These are phyloP conservation scores for Trebouxiophyceae sp. DNA, from an alignment of 163 green algal genomes.

Conservation along the genomic window DNA sequence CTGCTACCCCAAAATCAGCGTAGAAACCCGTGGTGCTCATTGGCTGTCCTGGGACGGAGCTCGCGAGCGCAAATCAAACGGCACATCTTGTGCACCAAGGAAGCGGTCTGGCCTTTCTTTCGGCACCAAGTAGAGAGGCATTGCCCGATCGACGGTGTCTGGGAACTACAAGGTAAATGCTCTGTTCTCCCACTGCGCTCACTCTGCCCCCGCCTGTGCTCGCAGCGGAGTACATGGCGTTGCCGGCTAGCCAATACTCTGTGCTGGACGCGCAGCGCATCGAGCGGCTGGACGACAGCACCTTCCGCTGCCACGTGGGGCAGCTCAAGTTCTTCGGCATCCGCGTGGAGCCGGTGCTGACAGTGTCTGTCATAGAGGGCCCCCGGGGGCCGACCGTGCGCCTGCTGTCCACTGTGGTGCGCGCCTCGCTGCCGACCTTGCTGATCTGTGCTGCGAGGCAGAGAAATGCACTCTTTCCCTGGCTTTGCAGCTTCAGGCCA, in stretches of 20 bases:
- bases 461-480: background rate
- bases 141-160: too few relatives aligned
- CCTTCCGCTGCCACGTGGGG: slow-evolving; percentile 60
- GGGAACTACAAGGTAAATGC: too few relatives aligned
- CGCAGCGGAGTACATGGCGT: slow-evolving; percentile 73
- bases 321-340: slow-evolving; percentile 54
- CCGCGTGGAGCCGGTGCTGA: slow-evolving; percentile 63
- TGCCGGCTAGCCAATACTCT: slow-evolving; percentile 77
- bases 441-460: background rate
- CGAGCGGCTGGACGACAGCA: slow-evolving; percentile 63
- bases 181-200: too few relatives aligned
- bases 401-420: slow-evolving; percentile 51
- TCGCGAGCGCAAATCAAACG: too few relatives aligned
- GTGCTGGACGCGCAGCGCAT: slow-evolving; percentile 69
- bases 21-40: too few relatives aligned
- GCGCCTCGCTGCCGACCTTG: background rate
- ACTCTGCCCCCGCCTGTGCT: background rate
- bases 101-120: too few relatives aligned
- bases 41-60: too few relatives aligned
- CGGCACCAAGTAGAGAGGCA: too few relatives aligned
- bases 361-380: slow-evolving; percentile 53
- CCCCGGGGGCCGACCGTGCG: slow-evolving; percentile 56
- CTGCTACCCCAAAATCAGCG: too few relatives aligned
- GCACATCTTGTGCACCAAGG: too few relatives aligned
- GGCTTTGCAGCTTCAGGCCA: background rate